Evolutionary conservation across 2,329 filamentous ascomycete species (phyloP), one percentile per base, ranked within the genome.

Genomic region (Sporothrix luriei): DNA sequence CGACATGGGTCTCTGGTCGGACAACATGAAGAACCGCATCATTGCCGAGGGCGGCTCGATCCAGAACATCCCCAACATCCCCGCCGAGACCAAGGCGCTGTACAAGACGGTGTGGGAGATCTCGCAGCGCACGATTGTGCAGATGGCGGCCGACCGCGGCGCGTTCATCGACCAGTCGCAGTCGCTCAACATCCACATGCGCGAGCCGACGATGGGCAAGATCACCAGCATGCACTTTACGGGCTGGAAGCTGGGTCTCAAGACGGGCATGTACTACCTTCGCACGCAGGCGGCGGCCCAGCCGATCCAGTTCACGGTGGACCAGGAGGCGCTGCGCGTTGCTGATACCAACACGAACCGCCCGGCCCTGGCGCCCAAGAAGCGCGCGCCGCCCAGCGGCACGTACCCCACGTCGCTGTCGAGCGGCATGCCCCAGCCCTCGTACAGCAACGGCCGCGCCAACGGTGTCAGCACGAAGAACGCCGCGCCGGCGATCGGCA

Each of bases 51-150:
- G 92, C 75, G 95, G 95, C 74, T 98, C 94, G 24, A 91, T 99
- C 69, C 95, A 98, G 81, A 94, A 95, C 81, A 94, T 99, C 73
- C 92, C 94, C 78, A 98, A 96, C 82, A 97, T 99, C 73, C 94
- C 95, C 16, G 88, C 91, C 43, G 95, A 99, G 75, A 91, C 97
- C 85, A 99, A 99, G 85, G 89, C 90, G 51, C 87, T 99, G 7
- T 99, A 99, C 88, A 99, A 99, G 90, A 99, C 95, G 3, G 95
- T 99, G 26, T 99, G 95, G 95, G 95, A 99, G 80, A 97, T 99
- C 77, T 97, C 93, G 24, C 95, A 99, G 84, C 91, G 93, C 74
- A 92, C 89, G 57, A 94, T 99, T 75, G 89, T 99, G 55, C 93
- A 98, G 84, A 98, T 99, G 94, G 92, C 95, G 70, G 95, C 95